Percentiles rank a stretch among this genome's conserved stretches.
These are phyloP conservation scores for Candida insectalens DNA, from an alignment of 805 yeast species.

Conservation along the genomic window DNA sequence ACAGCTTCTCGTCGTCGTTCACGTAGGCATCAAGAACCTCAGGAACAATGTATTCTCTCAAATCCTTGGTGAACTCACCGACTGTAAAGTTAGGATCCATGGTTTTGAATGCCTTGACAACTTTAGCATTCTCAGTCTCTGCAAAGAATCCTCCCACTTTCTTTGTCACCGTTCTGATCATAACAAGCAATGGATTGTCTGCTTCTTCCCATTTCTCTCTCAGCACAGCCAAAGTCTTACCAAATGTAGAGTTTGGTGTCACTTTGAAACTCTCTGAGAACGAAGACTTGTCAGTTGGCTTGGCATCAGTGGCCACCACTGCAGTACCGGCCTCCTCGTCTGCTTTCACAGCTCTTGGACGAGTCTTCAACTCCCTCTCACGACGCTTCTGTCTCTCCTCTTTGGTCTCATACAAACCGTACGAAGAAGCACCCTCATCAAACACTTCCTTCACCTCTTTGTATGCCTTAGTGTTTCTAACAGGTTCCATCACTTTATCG, in stretches of 20 bases:
- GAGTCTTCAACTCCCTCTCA: constrained; percentile 44
- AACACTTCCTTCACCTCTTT: constrained; percentile 82
- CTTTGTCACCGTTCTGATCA: constrained; percentile 69
- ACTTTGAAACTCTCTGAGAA: constrained; percentile 53
- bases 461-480: constrained; percentile 80
- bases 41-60: constrained; percentile 89
- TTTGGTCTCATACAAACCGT: constrained; percentile 86
- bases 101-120: constrained; percentile 71
- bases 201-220: constrained; percentile 83
- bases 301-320: constrained; percentile 72
- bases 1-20: constrained; percentile 74
- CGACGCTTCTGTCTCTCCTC: constrained; percentile 73
- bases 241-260: constrained; percentile 57
- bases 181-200: constrained; percentile 81
- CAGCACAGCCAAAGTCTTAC: constrained; percentile 50
- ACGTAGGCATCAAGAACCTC: constrained; percentile 93
- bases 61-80: constrained; percentile 69
- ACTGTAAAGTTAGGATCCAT: constrained; percentile 84
- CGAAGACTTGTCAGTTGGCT: constrained; percentile 34
- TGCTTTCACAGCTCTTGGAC: constrained; percentile 60
- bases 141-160: constrained; percentile 84
- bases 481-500: constrained; percentile 88
- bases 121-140: constrained; percentile 94
- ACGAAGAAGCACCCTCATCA: constrained; percentile 84
- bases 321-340: constrained; percentile 78